A percentile compares a stretch with the other conserved stretches of the same genome.
Conservation (phyloP, 306 rosid genomes). For the Cucumis cinereus region DNA sequence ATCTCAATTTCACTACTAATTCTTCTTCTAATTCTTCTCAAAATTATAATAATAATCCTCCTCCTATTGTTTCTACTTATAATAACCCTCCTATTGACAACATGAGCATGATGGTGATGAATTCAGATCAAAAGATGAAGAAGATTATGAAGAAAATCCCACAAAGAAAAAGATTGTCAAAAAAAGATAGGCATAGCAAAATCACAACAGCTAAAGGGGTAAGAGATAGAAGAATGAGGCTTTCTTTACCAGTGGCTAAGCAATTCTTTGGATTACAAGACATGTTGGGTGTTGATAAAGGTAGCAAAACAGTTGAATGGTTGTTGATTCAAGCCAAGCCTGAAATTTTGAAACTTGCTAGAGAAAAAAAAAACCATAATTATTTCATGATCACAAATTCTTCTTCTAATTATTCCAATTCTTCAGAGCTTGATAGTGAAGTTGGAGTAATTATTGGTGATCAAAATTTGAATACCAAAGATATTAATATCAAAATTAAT, state of each 20-base stretch:
- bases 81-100: background rate
- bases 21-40: background rate
- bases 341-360: constrained; percentile 45
- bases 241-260: constrained; percentile 64
- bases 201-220: constrained; percentile 54
- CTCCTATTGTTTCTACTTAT: background rate
- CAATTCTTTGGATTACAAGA: constrained; percentile 78
- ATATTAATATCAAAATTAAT: too few species aligned
- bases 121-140: background rate
- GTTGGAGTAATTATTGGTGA: background rate
- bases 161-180: constrained; percentile 36
- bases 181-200: constrained; percentile 88
- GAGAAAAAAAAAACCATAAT: constrained; percentile 7
- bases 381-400: background rate
- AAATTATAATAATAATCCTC: background rate
- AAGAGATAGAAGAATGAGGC: constrained; percentile 81
- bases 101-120: too few species aligned
- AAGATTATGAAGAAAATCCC: constrained; percentile 14
- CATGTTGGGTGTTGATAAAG: constrained; percentile 67
- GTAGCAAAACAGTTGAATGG: constrained; percentile 93
- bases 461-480: too few species aligned
- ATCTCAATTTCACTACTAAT: background rate
- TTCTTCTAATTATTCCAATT: constrained; percentile 12
- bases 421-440: constrained; percentile 47
- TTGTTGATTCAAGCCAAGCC: constrained; percentile 37